Evolutionary conservation across 2,329 filamentous ascomycete genomes (phyloP), one percentile per base, ranked within the genome.

Genomic region (Chalaropsis thielavioides): DNA sequence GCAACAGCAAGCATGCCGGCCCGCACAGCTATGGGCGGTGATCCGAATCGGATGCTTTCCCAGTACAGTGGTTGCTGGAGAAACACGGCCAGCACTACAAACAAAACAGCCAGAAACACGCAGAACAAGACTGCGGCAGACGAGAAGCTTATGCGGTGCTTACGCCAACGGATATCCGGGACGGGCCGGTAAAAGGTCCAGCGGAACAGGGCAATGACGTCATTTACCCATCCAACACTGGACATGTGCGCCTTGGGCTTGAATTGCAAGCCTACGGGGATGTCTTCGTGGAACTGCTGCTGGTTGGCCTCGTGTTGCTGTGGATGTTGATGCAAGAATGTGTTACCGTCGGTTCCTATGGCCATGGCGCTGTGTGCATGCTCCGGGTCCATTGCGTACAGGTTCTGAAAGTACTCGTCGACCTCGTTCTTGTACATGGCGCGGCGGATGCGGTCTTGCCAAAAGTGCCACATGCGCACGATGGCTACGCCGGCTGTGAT

Each of bases 1-100:
- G 92, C 89, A 15, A 96, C 87, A 13, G 92, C 86, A 65, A 96
- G 83, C 92, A 96, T 96, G 60, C 92, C 92, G 7, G 91, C 81
- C 69, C 92, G 83, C 67, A 96, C 85, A 10, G 92, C 90, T 64
- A 97, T 74, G 0, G 92, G 92, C 35, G 92, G 92, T 0, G 92
- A 95, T 51, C 92, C 92, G 70, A 83, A 92, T 58, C 81, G 81
- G 70, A 96, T 95, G 74, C 89, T 94, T 71, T 88, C 78, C 83
- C 90, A 96, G 77, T 92, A 96, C 2, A 95, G 80, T 1, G 92
- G 92, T 70, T 92, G 90, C 59, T 89, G 90, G 10, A 96, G 75
- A 73, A 95, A 96, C 72, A 85, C 88, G 74, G 94, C 95, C 3
- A 95, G 79, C 0, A 86, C 79, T 56, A 89, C 86, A 71, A 95